phyloP scores from a whole-genome alignment of 768 basidiomycete species.

The Collybiopsis confluens region DNA sequence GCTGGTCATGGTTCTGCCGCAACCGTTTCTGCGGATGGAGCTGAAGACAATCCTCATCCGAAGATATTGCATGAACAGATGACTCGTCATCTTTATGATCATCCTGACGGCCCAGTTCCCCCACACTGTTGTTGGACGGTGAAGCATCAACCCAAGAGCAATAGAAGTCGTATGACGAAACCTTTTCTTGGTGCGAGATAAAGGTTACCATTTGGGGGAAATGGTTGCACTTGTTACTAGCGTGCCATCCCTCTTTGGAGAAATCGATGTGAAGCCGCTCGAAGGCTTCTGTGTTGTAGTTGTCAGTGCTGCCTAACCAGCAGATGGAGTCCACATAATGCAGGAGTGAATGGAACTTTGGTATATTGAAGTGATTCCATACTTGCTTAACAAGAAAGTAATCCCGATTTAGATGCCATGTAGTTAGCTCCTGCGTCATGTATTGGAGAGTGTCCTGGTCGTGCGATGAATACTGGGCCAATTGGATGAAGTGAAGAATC shows the following conservation, averaged over 20 bases:
- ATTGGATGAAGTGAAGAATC: constrained; percentile 10
- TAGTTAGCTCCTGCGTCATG: constrained; percentile 1
- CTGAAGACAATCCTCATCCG: too few relatives aligned
- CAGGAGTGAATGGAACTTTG: constrained; percentile 20
- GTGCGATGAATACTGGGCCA: constrained; percentile 9
- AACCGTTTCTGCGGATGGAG: too few relatives aligned
- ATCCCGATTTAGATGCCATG: not conserved
- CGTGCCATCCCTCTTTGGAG: constrained; percentile 16
- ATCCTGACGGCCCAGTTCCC: too few relatives aligned
- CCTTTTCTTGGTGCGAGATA: constrained; percentile 9
- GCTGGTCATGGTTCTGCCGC: too few relatives aligned
- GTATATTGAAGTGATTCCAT: constrained; percentile 24
- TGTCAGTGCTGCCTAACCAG: constrained; percentile 15
- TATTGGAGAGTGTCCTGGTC: not conserved
- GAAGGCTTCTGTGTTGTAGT: constrained; percentile 21
- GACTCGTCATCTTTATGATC: too few relatives aligned
- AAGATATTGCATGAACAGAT: too few relatives aligned
- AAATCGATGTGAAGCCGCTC: constrained; percentile 28
- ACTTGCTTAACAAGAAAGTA: constrained; percentile 9
- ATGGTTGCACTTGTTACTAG: constrained; percentile 2
- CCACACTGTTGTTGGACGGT: too few relatives aligned
- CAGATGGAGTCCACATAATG: constrained; percentile 20
- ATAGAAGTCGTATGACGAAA: not conserved
- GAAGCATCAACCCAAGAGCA: too few relatives aligned
- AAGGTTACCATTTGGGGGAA: constrained; percentile 13